A percentile compares a stretch with the other conserved stretches of the same genome.
phyloP scores from a whole-genome alignment of 2,329 filamentous ascomycete species.

The Ophiostoma sp. region DNA sequence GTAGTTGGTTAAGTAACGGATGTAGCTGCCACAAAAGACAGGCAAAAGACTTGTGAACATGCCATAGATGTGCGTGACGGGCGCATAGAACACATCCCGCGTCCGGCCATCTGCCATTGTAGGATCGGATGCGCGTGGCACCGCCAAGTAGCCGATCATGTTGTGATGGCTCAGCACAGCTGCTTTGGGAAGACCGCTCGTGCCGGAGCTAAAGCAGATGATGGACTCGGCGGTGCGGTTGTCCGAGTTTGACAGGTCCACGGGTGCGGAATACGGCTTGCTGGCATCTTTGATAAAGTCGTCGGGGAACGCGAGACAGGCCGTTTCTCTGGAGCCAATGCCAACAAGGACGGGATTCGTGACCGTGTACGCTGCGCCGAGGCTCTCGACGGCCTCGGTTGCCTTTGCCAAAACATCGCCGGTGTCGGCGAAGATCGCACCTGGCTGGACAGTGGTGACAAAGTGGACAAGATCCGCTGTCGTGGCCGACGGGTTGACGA shows the following conservation, averaged over 20 bases:
- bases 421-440: constrained; percentile 1
- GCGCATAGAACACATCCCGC: constrained; percentile 19
- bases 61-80: constrained; percentile 15
- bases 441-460: constrained; percentile 14
- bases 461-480: constrained; percentile 12
- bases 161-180: constrained; percentile 18
- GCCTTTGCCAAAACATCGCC: constrained; percentile 1
- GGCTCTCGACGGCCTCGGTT: neutral
- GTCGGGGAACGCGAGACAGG: neutral
- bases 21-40: neutral
- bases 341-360: neutral
- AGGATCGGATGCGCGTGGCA: constrained; percentile 8
- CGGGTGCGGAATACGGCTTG: neutral
- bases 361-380: neutral
- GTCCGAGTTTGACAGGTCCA: constrained; percentile 2
- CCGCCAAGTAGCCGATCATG: constrained; percentile 10
- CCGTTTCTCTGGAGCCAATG: neutral
- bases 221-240: constrained; percentile 3
- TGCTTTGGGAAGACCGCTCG: constrained; percentile 15
- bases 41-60: constrained; percentile 12
- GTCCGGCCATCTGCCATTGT: neutral
- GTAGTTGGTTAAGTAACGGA: constrained; percentile 16
- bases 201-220: constrained; percentile 18
- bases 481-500: constrained; percentile 13
- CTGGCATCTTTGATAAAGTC: constrained; percentile 14